Conservation (phyloP, 2,329 filamentous ascomycete species). For the Orbilia quercus region DNA sequence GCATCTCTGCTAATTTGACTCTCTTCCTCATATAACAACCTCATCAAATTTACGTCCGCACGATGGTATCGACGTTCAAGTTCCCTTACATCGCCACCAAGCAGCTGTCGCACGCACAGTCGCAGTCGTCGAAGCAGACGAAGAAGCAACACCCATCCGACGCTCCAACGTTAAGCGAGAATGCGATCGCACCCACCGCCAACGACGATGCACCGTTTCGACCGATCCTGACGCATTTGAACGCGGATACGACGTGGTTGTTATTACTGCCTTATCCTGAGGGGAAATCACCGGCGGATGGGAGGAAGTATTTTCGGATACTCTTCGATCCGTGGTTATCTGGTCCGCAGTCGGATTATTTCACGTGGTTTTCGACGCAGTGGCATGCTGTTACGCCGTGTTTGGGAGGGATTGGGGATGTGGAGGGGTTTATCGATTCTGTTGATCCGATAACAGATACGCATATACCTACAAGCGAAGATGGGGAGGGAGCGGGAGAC, state of each 20-base stretch:
- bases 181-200: too few species aligned
- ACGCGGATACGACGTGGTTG: slow-evolving; percentile 75
- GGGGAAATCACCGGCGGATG: slow-evolving; percentile 63
- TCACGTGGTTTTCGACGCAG: slow-evolving; percentile 74
- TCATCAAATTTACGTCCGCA: background rate
- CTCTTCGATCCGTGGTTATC: slow-evolving; percentile 75
- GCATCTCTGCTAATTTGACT: background rate
- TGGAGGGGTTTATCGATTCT: slow-evolving; percentile 68
- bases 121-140: background rate
- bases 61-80: slow-evolving; percentile 9
- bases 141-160: background rate
- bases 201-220: slow-evolving; percentile 60
- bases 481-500: slow-evolving; percentile 61
- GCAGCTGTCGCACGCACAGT: background rate
- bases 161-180: slow-evolving; percentile 56
- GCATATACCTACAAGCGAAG: too few species aligned
- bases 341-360: slow-evolving; percentile 73
- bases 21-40: background rate
- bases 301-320: slow-evolving; percentile 71
- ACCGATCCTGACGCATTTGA: slow-evolving; percentile 72
- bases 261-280: slow-evolving; percentile 72
- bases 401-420: slow-evolving; percentile 69
- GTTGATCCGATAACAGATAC: too few species aligned
- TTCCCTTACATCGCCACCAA: slow-evolving; percentile 29
- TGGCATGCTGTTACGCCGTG: slow-evolving; percentile 70